Percentiles rank a stretch among this genome's conserved stretches.
Evolutionary conservation across 768 basidiomycete species (phyloP).

Genomic region (Asterophora parasitica): DNA sequence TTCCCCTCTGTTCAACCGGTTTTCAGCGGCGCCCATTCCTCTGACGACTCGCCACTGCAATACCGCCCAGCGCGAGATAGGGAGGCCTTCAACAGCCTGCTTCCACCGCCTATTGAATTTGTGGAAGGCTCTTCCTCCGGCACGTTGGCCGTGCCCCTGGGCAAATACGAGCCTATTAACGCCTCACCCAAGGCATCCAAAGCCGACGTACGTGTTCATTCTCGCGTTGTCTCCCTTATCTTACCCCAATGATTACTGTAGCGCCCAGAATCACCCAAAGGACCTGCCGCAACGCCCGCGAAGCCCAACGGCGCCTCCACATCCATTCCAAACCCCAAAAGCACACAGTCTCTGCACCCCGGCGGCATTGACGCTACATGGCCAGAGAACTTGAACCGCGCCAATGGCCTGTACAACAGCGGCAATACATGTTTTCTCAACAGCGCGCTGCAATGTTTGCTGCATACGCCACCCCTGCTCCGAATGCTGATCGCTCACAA

Average conservation of each 20-base stretch:
- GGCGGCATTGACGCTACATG: constrained; percentile 59
- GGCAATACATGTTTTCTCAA: constrained; percentile 98
- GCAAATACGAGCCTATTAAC: constrained; percentile 82
- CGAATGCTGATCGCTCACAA: constrained; percentile 50
- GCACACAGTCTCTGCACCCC: constrained; percentile 38
- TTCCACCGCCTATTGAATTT: constrained; percentile 79
- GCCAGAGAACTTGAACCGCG: constrained; percentile 46
- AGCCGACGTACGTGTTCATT: constrained; percentile 38
- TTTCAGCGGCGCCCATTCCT: constrained; percentile 44
- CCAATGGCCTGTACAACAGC: constrained; percentile 71
- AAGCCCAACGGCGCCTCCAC: constrained; percentile 18
- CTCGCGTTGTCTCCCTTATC: not conserved
- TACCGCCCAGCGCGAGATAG: constrained; percentile 67
- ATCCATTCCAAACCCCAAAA: constrained; percentile 23
- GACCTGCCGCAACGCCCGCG: constrained; percentile 14
- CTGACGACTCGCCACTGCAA: constrained; percentile 46
- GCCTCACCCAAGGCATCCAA: constrained; percentile 49
- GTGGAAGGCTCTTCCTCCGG: constrained; percentile 82
- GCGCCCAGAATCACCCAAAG: constrained; percentile 16
- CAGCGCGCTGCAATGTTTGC: constrained; percentile 86
- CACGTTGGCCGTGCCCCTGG: constrained; percentile 61
- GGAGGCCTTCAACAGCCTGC: constrained; percentile 72
- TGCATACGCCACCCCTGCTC: constrained; percentile 88
- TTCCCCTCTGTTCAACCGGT: constrained; percentile 39
- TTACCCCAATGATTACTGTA: constrained; percentile 6